Base-by-base conservation (phyloP, 2,329 filamentous ascomycete species). In the Aspergillus sp. region DNA sequence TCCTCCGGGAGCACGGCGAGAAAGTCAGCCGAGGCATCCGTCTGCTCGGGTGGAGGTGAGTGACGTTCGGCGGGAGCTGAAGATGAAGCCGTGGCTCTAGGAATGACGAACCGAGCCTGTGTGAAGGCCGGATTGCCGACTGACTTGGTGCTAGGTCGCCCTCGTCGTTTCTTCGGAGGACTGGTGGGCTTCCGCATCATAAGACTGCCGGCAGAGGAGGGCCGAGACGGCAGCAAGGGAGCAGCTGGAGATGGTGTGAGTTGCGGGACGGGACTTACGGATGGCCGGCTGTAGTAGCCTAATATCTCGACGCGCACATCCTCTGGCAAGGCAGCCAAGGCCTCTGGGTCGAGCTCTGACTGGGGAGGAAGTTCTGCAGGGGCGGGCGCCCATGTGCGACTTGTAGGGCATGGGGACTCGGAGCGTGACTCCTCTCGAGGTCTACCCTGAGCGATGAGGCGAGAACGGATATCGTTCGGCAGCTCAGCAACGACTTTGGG, bases 221-320 rank as follows among this genome's bases (percentile, higher is more conserved):
- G 57, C 75, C 76, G 66, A 69, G 64, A 49, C 65, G 61, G 61
- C 38, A 49, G 56, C 2, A 58, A 12, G 5, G 41, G 36, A n/a
- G 52, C 38, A 17, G 23, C 43, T 10, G 55, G 15, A 32, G 55
- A n/a, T 28, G 51, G 17, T 17, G 41, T 19, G 47, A 48, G 57
- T 12, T 32, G 43, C 28, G 30, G 49, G 39, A n/a, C 17, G 15
- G 30, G 50, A 21, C 55, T 21, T 39, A 28, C 2, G 52, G 69
- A 58, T 62, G 76, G 56, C 73, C 74, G 65, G 61, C 74, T 65
- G 67, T 97, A 96, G 36, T 89, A 87, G 2, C 85, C 88, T 8
- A 97, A 77, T 0, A 98, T 82, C 75, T 98, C 95, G 1, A 88
- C 86, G 63, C 93, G 91, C 72, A 99, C 87, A 63, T 97, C 92